Evolutionary conservation across 805 yeast species (phyloP).

Genomic region (Yarrowia alimentaria): DNA sequence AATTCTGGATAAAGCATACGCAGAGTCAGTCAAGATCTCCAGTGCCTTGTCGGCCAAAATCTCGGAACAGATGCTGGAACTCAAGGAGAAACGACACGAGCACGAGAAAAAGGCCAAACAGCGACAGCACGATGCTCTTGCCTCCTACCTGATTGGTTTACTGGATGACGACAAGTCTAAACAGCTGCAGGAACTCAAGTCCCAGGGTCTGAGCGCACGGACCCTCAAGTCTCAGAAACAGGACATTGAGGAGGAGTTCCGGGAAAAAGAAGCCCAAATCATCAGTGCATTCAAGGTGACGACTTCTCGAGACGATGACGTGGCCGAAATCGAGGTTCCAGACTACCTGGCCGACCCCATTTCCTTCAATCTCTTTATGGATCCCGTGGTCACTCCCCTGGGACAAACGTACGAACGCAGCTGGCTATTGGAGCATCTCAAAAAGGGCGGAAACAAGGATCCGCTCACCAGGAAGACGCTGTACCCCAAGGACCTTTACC

Average conservation of each 20-base stretch:
- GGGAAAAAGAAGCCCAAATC: background rate
- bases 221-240: background rate
- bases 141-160: conserved; percentile 1
- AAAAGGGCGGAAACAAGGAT: conserved; percentile 42
- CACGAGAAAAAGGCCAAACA: background rate
- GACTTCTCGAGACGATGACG: background rate
- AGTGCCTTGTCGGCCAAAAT: conserved; percentile 17
- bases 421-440: conserved; percentile 43
- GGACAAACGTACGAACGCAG: conserved; percentile 47
- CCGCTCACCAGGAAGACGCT: conserved; percentile 46
- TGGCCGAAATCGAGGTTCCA: conserved; percentile 37
- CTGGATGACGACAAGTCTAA: conserved; percentile 1
- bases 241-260: conserved; percentile 2
- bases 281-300: background rate
- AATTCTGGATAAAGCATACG: conserved; percentile 6
- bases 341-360: conserved; percentile 45
- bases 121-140: conserved; percentile 1
- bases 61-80: conserved; percentile 10
- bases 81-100: conserved; percentile 7
- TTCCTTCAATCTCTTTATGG: conserved; percentile 43
- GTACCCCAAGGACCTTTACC: conserved; percentile 41
- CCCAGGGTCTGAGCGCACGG: background rate
- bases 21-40: conserved; percentile 10
- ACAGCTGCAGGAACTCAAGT: background rate
- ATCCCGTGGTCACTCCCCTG: conserved; percentile 48